Base-by-base conservation (phyloP, 139 green algal species). In the Tetraselmis chui region DNA sequence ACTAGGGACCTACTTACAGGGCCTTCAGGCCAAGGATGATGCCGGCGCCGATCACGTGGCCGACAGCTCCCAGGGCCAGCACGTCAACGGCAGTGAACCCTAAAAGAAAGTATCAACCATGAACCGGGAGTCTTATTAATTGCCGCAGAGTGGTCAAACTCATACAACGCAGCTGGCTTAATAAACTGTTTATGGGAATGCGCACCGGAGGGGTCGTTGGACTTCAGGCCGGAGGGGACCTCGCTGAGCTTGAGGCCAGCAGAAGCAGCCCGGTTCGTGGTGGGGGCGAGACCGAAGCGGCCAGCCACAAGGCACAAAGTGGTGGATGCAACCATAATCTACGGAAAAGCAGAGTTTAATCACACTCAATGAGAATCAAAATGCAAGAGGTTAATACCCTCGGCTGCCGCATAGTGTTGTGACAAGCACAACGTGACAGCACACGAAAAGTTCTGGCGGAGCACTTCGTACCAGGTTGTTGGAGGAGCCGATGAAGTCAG, bases 271-370 rank as follows among this genome's bases (percentile, higher is more conserved):
- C 89, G 91, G 87, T 93, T 98, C 25, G 92, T 89, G 28, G 93
- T 93, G 30, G 95, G 95, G 27, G 95, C 96, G 29, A 98, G 87
- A 81, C 95, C 95, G 78, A 98, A 97, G 80, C 95, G 91, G 85
- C 92, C 95, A 30, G 95, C 94, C 29, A 90, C 85, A 76, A 98
- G 87, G 88, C 86, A 93, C 1, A 91, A 59, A 28, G 88, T 84
- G 76, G 93, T 97, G 85, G 88, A 95, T 23, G 89, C 90, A 28
- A 98, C 84, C 90, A 98, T 95, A 87, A 98, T 98, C 95, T 97
- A 90, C 76, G 85, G 0, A 27, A 1, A 76, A 76, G 59, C n/a
- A 30, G 5, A 77, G 23, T 25, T 29, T 1, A 76, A 75, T 83
- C 59, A 1, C 18, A 27, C 0, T 29, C 0, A 28, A n/a, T 18